Conservation (phyloP, 2,329 filamentous ascomycete genomes). For the Pseudocercospora fuligena region DNA sequence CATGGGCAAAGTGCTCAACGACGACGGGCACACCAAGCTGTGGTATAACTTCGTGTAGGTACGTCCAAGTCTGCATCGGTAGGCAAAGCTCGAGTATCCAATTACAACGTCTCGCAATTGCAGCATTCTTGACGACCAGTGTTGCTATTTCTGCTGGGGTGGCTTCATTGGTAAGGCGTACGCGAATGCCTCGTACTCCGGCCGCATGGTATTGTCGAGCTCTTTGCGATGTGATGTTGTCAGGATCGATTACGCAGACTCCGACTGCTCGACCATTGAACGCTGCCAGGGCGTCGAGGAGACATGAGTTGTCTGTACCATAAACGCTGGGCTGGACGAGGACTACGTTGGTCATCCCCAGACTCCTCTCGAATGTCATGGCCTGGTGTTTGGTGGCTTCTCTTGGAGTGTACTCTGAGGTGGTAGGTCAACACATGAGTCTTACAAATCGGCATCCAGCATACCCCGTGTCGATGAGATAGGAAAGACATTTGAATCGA, state of each 20-base stretch:
- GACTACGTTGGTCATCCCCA: not conserved
- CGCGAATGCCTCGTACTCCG: not conserved
- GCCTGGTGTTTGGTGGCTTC: not conserved
- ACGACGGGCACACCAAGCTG: conserved; percentile 1
- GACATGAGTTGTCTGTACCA: not conserved
- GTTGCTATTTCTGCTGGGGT: not conserved
- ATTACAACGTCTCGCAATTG: not conserved
- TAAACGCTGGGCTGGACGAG: conserved; percentile 4
- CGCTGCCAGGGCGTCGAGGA: not conserved
- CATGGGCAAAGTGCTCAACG: conserved; percentile 6
- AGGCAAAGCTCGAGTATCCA: not conserved
- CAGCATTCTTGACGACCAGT: not conserved
- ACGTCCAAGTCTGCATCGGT: not conserved
- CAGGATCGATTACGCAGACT: not conserved
- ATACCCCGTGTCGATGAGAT: not conserved
- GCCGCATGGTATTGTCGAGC: not conserved
- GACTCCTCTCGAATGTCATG: not conserved
- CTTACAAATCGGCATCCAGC: not conserved
- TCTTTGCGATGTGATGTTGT: not conserved
- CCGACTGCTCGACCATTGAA: not conserved
- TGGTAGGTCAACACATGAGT: not conserved
- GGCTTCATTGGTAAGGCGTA: not conserved
- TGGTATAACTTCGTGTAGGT: not conserved
- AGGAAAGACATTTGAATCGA: not conserved
- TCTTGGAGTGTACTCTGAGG: conserved; percentile 36